These are phyloP conservation scores for Rhizopogon parksii DNA, from an alignment of 1,284 basidiomycete species.

Conservation along the genomic window DNA sequence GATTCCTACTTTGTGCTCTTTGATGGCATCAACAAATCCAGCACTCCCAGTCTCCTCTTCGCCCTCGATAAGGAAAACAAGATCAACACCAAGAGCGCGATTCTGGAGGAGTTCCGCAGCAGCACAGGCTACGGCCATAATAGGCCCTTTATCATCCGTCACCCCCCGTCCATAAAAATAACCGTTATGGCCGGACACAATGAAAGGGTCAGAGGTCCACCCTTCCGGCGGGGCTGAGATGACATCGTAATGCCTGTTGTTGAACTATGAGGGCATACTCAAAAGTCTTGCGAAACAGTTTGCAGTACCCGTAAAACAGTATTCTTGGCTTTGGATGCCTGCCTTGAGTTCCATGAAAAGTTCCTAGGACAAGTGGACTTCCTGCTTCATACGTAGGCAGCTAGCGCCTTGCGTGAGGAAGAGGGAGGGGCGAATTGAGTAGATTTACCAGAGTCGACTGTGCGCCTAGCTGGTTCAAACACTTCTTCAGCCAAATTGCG, in stretches of 20 bases:
- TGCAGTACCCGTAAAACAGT: slow-evolving; percentile 75
- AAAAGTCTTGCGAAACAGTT: background rate
- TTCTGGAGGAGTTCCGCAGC: slow-evolving; percentile 72
- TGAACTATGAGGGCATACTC: background rate
- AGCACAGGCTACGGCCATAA: slow-evolving; percentile 87
- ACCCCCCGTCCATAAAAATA: slow-evolving; percentile 93
- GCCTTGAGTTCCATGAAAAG: slow-evolving; percentile 64
- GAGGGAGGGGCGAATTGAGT: slow-evolving; percentile 1
- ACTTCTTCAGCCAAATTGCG: slow-evolving; percentile 85
- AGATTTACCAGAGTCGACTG: slow-evolving; percentile 59
- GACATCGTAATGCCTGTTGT: slow-evolving; percentile 81
- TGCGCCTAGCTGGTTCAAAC: slow-evolving; percentile 80
- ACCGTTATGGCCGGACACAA: slow-evolving; percentile 78
- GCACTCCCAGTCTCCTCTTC: slow-evolving; percentile 92
- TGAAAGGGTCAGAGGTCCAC: slow-evolving; percentile 87
- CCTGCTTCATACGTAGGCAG: slow-evolving; percentile 55
- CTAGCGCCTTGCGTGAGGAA: slow-evolving; percentile 31
- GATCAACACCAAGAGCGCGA: slow-evolving; percentile 74
- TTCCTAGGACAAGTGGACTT: slow-evolving; percentile 84
- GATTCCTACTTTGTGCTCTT: slow-evolving; percentile 58
- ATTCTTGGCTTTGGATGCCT: slow-evolving; percentile 59
- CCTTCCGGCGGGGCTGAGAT: slow-evolving; percentile 68
- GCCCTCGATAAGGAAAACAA: slow-evolving; percentile 91
- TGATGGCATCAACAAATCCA: slow-evolving; percentile 77
- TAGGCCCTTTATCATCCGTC: slow-evolving; percentile 90